Base-by-base conservation (phyloP, 345 rosid genomes). In the Heritiera fomes region DNA sequence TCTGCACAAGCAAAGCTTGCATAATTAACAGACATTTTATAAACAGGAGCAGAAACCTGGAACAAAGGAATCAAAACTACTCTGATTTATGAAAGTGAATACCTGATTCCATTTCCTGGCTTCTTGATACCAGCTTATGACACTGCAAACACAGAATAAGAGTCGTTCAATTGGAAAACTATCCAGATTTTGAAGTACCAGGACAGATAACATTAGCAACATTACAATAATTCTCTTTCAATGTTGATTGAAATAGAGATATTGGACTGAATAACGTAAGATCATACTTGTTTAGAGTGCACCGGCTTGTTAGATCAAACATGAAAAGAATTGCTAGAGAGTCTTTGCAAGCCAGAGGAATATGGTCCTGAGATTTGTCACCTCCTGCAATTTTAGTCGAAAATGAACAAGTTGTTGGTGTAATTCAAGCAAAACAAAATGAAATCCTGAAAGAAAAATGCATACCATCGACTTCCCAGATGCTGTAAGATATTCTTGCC, bases 231-330 rank as follows among this genome's bases (percentile, higher is more conserved):
- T 0, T 64, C 10, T 9, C 8, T 8, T 1, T 8, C 8, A 8
- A 38, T 70, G 12, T 30, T 1, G 10, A 75, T 76, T 56, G 32
- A 63, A 77, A 63, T 20, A 3, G 52, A 71, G 63, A 40, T 17
- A 45, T 53, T 18, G 17, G 43, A 65, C 28, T 32, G 17, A 28
- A 69, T 30, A 41, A 63, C 45, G 47, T 47, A 73, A 70, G 20
- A 30, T 43, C 69, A 65, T 50, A 92, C 97, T 89, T 85, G 64
- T 88, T 89, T 73, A 94, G 81, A 1, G 97, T 93, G 72, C 95
- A 85, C 46, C 98, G 90, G 81, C 98, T 93, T 2, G 98, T 93
- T 32, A 93, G 87, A 84, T 95, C 98, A 78, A 93, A 95, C 98
- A 95, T 91, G 81, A 93, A 87, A 61, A 92, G 80, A 79, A 93